Conservation (phyloP, 2,329 filamentous ascomycete genomes). For the Seiridium cupressi region DNA sequence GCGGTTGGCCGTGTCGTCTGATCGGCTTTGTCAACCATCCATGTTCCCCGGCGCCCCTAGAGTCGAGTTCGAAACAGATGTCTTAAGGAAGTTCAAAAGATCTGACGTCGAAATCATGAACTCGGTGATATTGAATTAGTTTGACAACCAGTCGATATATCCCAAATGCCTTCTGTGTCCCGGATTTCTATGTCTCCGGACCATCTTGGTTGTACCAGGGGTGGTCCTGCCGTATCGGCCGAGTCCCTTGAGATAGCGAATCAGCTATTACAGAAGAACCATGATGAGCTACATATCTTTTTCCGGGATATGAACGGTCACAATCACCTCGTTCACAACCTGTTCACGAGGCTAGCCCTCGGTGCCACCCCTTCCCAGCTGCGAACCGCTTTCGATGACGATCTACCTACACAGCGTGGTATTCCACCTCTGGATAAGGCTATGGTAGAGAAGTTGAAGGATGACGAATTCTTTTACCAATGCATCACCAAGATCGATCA, state of each 20-base stretch:
- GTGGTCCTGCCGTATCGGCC: no score
- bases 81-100: no score
- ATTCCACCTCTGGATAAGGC: slow-evolving; percentile 18
- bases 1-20: no score
- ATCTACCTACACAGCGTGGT: slow-evolving; percentile 20
- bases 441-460: slow-evolving; percentile 14
- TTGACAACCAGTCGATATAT: no score
- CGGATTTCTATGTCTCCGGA: no score
- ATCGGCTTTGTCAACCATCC: no score
- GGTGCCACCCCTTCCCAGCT: slow-evolving; percentile 24
- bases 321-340: slow-evolving; percentile 28
- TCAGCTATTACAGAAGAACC: slow-evolving; percentile 26
- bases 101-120: no score
- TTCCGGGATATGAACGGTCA: slow-evolving; percentile 22
- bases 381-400: slow-evolving; percentile 23
- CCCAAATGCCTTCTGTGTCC: no score
- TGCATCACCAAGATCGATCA: slow-evolving; percentile 10
- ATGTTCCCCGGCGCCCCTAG: no score
- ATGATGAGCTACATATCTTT: slow-evolving; percentile 27
- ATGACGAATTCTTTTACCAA: slow-evolving; percentile 19
- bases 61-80: no score
- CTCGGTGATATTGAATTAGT: no score
- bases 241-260: slow-evolving; percentile 16
- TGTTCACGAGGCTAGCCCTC: slow-evolving; percentile 26
- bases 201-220: no score